A percentile compares a stretch with the other conserved stretches of the same genome.
phyloP scores from a whole-genome alignment of 129 eudicot species.

The Pseudognaphalium luteoalbum region DNA sequence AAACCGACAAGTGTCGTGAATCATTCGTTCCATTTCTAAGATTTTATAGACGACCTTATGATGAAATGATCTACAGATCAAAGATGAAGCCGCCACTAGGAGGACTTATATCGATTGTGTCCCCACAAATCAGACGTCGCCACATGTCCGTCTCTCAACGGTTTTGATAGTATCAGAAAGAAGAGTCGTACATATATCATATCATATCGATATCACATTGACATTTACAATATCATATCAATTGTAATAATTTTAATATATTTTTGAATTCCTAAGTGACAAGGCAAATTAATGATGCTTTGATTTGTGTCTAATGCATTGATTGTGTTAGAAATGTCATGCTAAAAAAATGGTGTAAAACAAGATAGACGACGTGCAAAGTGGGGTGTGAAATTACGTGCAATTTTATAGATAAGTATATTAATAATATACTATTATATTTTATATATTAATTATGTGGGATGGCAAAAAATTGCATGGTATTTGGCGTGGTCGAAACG shows the following conservation, averaged over 20 bases:
- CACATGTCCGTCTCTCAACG: slow-evolving; percentile 95
- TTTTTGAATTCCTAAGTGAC: slow-evolving; percentile 37
- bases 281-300: slow-evolving; percentile 37
- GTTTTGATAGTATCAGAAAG: slow-evolving; percentile 43
- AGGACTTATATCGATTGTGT: slow-evolving; percentile 83
- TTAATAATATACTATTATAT: slow-evolving; percentile 20
- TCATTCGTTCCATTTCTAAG: slow-evolving; percentile 60
- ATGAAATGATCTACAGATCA: slow-evolving; percentile 88
- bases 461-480: slow-evolving; percentile 49
- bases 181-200: slow-evolving; percentile 32
- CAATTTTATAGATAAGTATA: not conserved
- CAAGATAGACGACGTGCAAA: slow-evolving; percentile 74
- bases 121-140: slow-evolving; percentile 76
- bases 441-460: slow-evolving; percentile 22
- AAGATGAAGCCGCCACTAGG: slow-evolving; percentile 98
- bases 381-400: slow-evolving; percentile 55
- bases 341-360: slow-evolving; percentile 19
- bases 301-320: slow-evolving; percentile 33
- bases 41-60: slow-evolving; percentile 87
- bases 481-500: slow-evolving; percentile 92
- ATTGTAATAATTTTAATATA: slow-evolving; percentile 40
- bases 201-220: slow-evolving; percentile 24
- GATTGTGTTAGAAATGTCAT: slow-evolving; percentile 32
- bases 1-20: slow-evolving; percentile 59
- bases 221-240: slow-evolving; percentile 27